Percentiles rank a stretch among this genome's conserved stretches.
Conservation (phyloP, 345 rosid species). For the Capsella bursapastoris region DNA sequence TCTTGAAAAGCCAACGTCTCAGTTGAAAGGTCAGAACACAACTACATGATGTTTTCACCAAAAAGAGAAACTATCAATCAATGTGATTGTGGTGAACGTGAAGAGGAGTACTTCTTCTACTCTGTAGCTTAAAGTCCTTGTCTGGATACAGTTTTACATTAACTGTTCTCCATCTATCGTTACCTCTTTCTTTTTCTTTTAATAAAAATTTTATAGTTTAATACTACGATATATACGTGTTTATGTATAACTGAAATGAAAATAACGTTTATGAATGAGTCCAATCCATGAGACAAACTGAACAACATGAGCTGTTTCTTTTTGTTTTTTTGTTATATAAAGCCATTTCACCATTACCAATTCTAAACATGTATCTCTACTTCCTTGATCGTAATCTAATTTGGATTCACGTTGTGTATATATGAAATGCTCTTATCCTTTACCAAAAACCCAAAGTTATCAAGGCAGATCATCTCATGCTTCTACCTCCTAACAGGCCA, state of each 20-base stretch:
- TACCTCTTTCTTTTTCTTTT: background rate
- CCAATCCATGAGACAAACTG: slow-evolving; percentile 28
- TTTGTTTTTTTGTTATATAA: background rate
- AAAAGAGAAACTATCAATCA: slow-evolving; percentile 37
- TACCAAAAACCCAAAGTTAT: background rate
- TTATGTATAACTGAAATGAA: slow-evolving; percentile 6
- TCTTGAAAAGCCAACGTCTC: slow-evolving; percentile 15
- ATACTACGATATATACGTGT: background rate
- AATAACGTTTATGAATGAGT: slow-evolving; percentile 25
- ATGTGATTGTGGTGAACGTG: slow-evolving; percentile 38
- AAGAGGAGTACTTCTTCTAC: slow-evolving; percentile 31
- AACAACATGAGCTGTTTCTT: slow-evolving; percentile 33
- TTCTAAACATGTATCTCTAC: background rate
- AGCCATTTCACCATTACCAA: slow-evolving; percentile 19
- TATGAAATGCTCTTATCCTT: no score
- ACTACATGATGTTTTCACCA: slow-evolving; percentile 19
- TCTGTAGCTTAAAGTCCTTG: slow-evolving; percentile 24
- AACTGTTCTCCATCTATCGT: slow-evolving; percentile 23
- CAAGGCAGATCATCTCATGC: background rate
- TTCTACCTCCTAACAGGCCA: background rate
- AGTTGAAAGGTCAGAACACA: slow-evolving; percentile 34
- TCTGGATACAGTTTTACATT: slow-evolving; percentile 40
- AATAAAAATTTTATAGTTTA: background rate
- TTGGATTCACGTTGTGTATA: background rate
- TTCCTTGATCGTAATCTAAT: background rate